Evolutionary conservation across 1,139 yeast species (phyloP), one percentile per base, ranked within the genome.

Genomic region (Protomyces inundatus): DNA sequence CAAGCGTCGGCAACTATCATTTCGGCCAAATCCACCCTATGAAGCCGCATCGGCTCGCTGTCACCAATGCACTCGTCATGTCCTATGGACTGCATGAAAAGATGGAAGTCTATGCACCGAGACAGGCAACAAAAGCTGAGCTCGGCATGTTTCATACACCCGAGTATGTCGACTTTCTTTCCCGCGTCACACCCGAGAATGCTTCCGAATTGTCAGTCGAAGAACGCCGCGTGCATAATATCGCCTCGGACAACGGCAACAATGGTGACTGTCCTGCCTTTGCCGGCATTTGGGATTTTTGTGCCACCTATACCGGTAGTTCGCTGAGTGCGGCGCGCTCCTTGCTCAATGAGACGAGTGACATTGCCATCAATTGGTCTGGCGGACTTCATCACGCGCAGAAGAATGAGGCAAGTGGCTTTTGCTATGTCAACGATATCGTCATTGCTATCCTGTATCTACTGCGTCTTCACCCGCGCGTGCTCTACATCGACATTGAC

Each of bases 341-440:
- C 73, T 80, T 93, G 67, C 84, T 88, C 50, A 82, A 86, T 67
- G 90, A 91, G 4, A 90, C 89, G 76, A 86, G 95, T 63, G 98
- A 93, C 73, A 89, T 93, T 65, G 98, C 98, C 42, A 90, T 93
- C 69, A 93, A 93, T 75, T 93, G 97, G 93, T 87, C 95, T 14
- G 98, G 98, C 54, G 98, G 98, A 0, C 79, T 93, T 56, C 98
- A 93, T 75, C 98, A 93, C 74, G 98, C 98, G 6, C 93, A 93
- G 73, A 93, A 93, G 74, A 86, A 83, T 65, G 96, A 89, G 72
- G 97, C 98, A 2, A 84, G 91, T 51, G 98, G 98, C 30, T 93
- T 93, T 72, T 93, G 98, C 74, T 93, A 91, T 73, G 88, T 90
- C 59, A 93, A 93, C 74, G 98, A 93, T 75, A 93, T 93, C 69